phyloP scores from a whole-genome alignment of 257 asterid species.

The Anisodus tanguticus region DNA sequence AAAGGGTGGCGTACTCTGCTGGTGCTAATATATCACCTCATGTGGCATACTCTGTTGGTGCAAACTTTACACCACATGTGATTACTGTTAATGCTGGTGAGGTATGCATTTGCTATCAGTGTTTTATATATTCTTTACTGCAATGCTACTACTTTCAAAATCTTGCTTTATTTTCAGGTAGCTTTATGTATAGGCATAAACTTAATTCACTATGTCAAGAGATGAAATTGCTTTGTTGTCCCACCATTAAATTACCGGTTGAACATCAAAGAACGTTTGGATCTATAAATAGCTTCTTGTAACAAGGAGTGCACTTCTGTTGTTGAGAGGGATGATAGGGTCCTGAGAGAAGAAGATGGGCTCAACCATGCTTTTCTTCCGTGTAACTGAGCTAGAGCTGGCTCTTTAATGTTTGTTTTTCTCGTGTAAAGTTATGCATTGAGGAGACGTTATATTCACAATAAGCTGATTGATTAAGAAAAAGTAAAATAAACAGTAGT shows the following conservation, averaged over 20 bases:
- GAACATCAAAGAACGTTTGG: neutral
- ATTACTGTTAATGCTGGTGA: slow-evolving; percentile 80
- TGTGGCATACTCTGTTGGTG: slow-evolving; percentile 41
- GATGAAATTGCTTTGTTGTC: neutral
- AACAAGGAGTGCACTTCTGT: neutral
- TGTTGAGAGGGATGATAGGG: too few relatives aligned
- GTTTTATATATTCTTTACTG: neutral
- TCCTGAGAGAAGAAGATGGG: too few relatives aligned
- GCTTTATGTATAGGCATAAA: neutral
- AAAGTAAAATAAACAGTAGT: too few relatives aligned
- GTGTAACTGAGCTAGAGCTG: too few relatives aligned
- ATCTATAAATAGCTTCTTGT: neutral
- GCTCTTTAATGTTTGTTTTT: too few relatives aligned
- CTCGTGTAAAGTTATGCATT: too few relatives aligned
- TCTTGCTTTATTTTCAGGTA: neutral
- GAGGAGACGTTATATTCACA: too few relatives aligned
- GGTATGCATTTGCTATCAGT: slow-evolving; percentile 45
- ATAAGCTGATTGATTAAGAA: too few relatives aligned
- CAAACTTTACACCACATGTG: slow-evolving; percentile 80
- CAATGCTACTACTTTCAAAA: neutral
- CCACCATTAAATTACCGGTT: neutral
- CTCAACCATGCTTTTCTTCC: too few relatives aligned
- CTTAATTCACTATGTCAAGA: slow-evolving; percentile 16
- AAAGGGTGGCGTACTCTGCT: slow-evolving; percentile 46
- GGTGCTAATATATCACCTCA: slow-evolving; percentile 12